Conservation (phyloP, 805 yeast genomes). For the Starmerella riodocensis region DNA sequence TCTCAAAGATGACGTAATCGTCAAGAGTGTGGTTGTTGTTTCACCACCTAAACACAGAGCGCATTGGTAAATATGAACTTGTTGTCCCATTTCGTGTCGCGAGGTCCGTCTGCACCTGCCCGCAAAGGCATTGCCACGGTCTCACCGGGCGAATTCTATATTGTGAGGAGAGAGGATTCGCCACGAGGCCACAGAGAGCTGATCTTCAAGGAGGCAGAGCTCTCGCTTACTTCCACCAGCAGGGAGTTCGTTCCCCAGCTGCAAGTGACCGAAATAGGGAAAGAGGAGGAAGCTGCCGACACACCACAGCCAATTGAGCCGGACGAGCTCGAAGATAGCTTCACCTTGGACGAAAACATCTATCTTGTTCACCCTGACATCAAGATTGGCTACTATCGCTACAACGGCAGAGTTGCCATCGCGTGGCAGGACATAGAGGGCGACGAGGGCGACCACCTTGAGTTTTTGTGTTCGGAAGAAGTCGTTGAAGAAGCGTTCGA, state of each 20-base stretch:
- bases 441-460: conserved; percentile 74
- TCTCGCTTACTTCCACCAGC: conserved; percentile 55
- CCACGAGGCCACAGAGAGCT: conserved; percentile 77
- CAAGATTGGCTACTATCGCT: conserved; percentile 40
- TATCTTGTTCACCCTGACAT: conserved; percentile 54
- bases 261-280: conserved; percentile 52
- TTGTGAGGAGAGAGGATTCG: conserved; percentile 60
- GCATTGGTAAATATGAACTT: conserved; percentile 22
- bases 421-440: conserved; percentile 76
- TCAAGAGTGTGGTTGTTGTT: no score
- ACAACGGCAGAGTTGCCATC: conserved; percentile 45
- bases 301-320: conserved; percentile 25
- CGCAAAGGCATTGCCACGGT: conserved; percentile 48
- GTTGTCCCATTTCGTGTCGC: conserved; percentile 12
- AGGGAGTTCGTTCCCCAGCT: conserved; percentile 56
- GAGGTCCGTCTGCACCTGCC: conserved; percentile 9
- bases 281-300: conserved; percentile 39
- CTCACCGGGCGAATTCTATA: conserved; percentile 66
- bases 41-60: background rate
- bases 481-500: conserved; percentile 38
- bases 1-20: no score
- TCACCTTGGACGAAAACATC: conserved; percentile 30
- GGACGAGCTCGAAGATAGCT: conserved; percentile 30
- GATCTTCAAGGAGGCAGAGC: conserved; percentile 60
- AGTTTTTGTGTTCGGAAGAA: conserved; percentile 56